phyloP scores from a whole-genome alignment of 139 green algal species.

The Parachlorella kessleri region DNA sequence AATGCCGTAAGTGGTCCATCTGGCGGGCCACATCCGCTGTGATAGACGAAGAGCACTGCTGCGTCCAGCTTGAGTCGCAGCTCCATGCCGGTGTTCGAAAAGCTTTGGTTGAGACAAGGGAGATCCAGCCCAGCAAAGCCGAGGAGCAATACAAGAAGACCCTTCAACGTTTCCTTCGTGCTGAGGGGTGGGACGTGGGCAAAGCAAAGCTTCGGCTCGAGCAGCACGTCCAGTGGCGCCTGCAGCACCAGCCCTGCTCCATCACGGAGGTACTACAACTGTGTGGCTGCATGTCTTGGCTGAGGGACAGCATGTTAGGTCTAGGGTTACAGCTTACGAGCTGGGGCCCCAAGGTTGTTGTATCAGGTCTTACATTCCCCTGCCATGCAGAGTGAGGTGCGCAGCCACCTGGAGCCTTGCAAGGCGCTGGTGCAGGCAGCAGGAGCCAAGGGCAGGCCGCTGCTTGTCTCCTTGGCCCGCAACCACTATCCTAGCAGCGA shows the following conservation, averaged over 20 bases:
- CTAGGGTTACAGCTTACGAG: too few species aligned
- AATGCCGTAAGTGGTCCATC: background rate
- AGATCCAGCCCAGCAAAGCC: background rate
- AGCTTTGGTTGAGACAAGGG: background rate
- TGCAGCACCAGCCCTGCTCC: background rate
- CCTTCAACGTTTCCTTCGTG: conserved; percentile 2
- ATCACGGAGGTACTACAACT: background rate
- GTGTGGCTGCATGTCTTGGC: background rate
- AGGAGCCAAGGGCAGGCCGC: background rate
- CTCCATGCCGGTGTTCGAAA: too few species aligned
- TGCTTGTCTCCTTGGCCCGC: background rate
- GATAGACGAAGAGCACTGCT: background rate
- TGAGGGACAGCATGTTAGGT: too few species aligned
- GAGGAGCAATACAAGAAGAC: background rate
- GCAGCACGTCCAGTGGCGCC: conserved; percentile 12
- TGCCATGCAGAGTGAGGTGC: conserved; percentile 21
- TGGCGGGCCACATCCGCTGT: background rate
- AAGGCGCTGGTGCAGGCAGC: conserved; percentile 30
- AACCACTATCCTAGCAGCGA: background rate
- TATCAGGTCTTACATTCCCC: background rate
- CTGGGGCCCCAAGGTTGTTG: background rate
- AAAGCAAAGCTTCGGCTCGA: background rate
- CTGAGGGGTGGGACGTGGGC: background rate
- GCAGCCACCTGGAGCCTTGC: background rate
- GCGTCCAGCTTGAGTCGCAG: background rate